These are phyloP conservation scores for Venturia nashicola DNA, from an alignment of 2,329 filamentous ascomycete species.

Conservation along the genomic window DNA sequence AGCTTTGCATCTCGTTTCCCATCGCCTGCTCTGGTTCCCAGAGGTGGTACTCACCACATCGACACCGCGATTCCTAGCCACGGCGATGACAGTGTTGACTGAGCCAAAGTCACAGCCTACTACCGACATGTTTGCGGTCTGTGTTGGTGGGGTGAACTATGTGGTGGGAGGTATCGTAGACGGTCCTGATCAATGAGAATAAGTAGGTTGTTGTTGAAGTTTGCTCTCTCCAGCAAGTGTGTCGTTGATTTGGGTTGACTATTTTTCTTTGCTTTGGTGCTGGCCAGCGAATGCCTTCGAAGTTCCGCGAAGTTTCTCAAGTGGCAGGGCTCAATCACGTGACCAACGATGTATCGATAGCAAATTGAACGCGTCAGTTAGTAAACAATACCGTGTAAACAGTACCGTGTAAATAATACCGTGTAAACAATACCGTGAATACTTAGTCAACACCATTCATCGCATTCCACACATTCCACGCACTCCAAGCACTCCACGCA, in stretches of 20 bases:
- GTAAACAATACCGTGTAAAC: too few relatives aligned
- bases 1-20: background rate
- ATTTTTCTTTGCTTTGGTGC: background rate
- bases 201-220: background rate
- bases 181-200: background rate
- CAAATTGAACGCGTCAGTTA: background rate
- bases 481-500: too few relatives aligned
- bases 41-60: conserved; percentile 69
- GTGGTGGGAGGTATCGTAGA: background rate
- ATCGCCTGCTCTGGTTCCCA: background rate
- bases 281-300: background rate
- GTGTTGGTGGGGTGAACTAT: background rate
- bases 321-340: too few relatives aligned
- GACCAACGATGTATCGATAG: too few relatives aligned
- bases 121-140: conserved; percentile 40
- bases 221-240: background rate
- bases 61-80: conserved; percentile 95
- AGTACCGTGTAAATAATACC: too few relatives aligned
- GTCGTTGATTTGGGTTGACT: background rate
- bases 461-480: too few relatives aligned
- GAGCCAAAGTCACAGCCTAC: conserved; percentile 89
- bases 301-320: background rate
- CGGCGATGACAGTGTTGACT: conserved; percentile 92
- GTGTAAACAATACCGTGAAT: too few relatives aligned
- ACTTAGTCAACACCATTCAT: background rate